Percentiles rank a stretch among this genome's conserved stretches.
Conservation (phyloP, 768 basidiomycete species). For the Boletellus emodensis region DNA sequence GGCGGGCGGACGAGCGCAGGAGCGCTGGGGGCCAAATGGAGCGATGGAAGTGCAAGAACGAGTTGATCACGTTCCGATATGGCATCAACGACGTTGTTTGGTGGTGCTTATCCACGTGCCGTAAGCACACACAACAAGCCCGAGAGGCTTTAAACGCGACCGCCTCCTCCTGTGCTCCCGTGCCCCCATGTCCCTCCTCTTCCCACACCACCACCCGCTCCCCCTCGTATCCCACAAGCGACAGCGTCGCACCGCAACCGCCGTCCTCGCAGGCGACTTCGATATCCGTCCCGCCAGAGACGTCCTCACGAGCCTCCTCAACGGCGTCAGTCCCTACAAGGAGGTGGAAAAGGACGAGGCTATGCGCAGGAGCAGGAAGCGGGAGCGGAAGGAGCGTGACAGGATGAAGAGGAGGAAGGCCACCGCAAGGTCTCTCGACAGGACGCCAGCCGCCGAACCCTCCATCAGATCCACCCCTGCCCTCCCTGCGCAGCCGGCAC, state of each 20-base stretch:
- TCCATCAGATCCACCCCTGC: conserved; percentile 14
- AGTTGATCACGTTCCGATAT: conserved; percentile 24
- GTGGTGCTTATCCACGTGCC: conserved; percentile 34
- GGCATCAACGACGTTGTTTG: conserved; percentile 35
- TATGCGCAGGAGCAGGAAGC: conserved; percentile 49
- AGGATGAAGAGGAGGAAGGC: conserved; percentile 45
- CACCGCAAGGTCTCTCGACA: conserved; percentile 34
- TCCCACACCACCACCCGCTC: conserved; percentile 9
- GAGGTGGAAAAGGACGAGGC: conserved; percentile 61
- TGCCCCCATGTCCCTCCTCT: conserved; percentile 22
- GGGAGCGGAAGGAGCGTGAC: conserved; percentile 45
- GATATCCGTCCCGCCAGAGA: conserved; percentile 66
- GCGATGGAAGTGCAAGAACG: too few species aligned
- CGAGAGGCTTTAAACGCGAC: conserved; percentile 34
- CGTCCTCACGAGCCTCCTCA: conserved; percentile 74
- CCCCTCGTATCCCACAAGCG: conserved; percentile 30
- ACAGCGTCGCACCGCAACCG: conserved; percentile 62
- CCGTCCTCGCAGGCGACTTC: conserved; percentile 72
- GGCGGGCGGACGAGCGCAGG: too few species aligned
- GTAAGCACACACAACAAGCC: conserved; percentile 35
- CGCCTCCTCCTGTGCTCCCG: conserved; percentile 23
- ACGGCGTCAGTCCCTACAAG: conserved; percentile 67
- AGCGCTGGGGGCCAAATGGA: too few species aligned
- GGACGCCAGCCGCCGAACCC: conserved; percentile 20
- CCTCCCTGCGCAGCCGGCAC: conserved; percentile 12